phyloP scores from a whole-genome alignment of 371 early-diverging fungal genomes.

The Mortierella sp. region DNA sequence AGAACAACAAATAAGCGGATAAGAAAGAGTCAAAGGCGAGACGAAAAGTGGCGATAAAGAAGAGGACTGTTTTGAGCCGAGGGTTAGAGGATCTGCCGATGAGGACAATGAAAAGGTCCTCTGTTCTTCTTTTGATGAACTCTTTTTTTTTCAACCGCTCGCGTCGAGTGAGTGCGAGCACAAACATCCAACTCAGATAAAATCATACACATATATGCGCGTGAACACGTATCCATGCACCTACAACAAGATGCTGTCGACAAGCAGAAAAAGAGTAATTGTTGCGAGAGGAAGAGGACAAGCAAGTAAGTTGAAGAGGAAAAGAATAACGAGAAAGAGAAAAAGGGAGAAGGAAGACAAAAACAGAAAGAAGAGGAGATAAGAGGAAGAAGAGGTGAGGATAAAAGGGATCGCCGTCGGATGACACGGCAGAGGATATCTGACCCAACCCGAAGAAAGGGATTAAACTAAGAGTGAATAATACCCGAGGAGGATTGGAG shows the following conservation, averaged over 20 bases:
- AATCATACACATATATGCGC: slow-evolving; percentile 3
- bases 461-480: not conserved
- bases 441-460: not conserved
- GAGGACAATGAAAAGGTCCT: not conserved
- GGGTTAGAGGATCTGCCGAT: not conserved
- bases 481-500: not conserved
- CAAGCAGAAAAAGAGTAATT: not conserved
- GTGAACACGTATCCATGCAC: slow-evolving; percentile 6
- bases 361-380: not conserved
- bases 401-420: not conserved
- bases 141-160: not conserved
- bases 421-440: not conserved
- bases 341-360: not conserved
- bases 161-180: not conserved
- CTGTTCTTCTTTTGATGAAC: not conserved
- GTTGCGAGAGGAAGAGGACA: not conserved
- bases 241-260: not conserved
- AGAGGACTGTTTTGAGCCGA: slow-evolving; percentile 4
- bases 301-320: not conserved
- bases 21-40: not conserved
- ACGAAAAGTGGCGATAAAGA: not conserved
- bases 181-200: not conserved
- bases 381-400: not conserved
- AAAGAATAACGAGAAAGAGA: not conserved
- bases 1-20: not conserved